A percentile compares a stretch with the other conserved stretches of the same genome.
phyloP scores from a whole-genome alignment of 805 yeast genomes.

The Kodamaea kaohsiungensis region DNA sequence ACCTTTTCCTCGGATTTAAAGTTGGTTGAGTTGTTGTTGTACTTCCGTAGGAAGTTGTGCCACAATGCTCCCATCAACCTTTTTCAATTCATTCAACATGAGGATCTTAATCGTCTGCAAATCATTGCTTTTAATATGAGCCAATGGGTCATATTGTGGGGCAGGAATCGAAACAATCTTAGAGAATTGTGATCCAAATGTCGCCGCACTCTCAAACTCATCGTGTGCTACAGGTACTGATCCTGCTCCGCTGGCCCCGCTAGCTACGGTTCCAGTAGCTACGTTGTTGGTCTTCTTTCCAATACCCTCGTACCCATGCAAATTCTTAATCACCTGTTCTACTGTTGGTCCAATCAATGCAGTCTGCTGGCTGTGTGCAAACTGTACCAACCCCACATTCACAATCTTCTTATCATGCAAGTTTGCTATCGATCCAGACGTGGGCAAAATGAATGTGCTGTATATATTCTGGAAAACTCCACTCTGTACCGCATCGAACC shows the following conservation, averaged over 20 bases:
- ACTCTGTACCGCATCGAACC: constrained; percentile 73
- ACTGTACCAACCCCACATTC: constrained; percentile 49
- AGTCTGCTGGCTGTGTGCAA: constrained; percentile 31
- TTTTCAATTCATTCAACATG: constrained; percentile 27
- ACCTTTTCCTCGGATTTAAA: no score
- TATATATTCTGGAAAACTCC: constrained; percentile 55
- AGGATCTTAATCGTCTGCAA: constrained; percentile 26
- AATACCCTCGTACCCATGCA: constrained; percentile 31
- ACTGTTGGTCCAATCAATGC: constrained; percentile 27
- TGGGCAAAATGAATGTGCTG: constrained; percentile 53
- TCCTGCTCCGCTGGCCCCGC: constrained; percentile 15
- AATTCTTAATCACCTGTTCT: constrained; percentile 34
- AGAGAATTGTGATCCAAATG: constrained; percentile 87
- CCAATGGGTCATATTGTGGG: constrained; percentile 71
- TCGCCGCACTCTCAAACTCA: constrained; percentile 58
- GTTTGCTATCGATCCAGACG: constrained; percentile 48
- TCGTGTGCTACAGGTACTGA: constrained; percentile 42
- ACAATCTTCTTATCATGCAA: constrained; percentile 57
- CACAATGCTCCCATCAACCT: constrained; percentile 18
- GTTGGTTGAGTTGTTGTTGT: background rate
- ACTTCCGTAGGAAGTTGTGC: constrained; percentile 1
- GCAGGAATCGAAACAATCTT: constrained; percentile 63
- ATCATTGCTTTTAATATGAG: constrained; percentile 45
- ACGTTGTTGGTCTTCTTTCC: constrained; percentile 9
- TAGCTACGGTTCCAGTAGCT: constrained; percentile 17